Evolutionary conservation across 2,329 filamentous ascomycete genomes (phyloP), one percentile per base, ranked within the genome.

Genomic region (Clonostachys byssicola): DNA sequence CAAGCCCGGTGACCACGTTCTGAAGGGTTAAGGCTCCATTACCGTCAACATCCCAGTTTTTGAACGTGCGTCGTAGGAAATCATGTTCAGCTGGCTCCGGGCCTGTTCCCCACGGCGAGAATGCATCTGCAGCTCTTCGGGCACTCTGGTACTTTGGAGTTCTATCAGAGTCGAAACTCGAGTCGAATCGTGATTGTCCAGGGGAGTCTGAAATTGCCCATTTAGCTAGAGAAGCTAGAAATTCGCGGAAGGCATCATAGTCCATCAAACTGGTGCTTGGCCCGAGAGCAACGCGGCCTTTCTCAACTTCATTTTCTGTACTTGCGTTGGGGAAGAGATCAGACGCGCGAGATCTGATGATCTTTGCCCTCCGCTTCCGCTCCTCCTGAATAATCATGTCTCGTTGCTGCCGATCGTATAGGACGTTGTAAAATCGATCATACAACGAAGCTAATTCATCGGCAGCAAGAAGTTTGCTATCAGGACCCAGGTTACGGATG

Each of bases 231-330:
- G 84, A 86, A 5, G 94, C 91, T 41, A 99, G 74, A 57, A 99
- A 97, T 59, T 97, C 92, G 48, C 92, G 79, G 68, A 97, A 99
- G 2, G 88, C 91, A 65, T 96, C 89, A 60, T 97, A 99, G 64
- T 97, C 92, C 94, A 99, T 99, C 55, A 92, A 77, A 30, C 87
- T 95, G 13, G 90, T 89, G 64, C 90, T 96, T 7, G 90, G 86
- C 0, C 92, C 92, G 2, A 96, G 76, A 1, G 89, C 92, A 16
- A 96, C 90, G 45, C 92, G 81, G 1, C 91, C 92, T 61, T 89
- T 88, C 63, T 96, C 90, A 12, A 88, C 79, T 49, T 77, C 78
- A 33, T 81, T 70, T 50, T 65, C 60, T 34, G 58, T 58, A 18
- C 40, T 23, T n/a, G 44, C 47, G n/a, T 61, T 52, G 5, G 68